Evolutionary conservation across 495 filamentous ascomycete species (phyloP).

Genomic region (Talaromyces stipitatus): DNA sequence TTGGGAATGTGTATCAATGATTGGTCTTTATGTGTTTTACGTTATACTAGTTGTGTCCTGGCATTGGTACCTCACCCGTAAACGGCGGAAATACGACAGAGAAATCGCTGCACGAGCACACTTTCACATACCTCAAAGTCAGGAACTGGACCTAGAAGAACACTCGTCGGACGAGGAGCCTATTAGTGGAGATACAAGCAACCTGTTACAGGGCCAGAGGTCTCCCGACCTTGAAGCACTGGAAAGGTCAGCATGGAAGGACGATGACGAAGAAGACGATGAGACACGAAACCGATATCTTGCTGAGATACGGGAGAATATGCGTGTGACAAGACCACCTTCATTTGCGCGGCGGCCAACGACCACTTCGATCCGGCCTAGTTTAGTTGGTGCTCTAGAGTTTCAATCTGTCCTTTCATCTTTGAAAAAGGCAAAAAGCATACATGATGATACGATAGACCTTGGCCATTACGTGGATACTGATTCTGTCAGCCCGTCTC

Average conservation of each 20-base stretch:
- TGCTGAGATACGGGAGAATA: slow-evolving; percentile 82
- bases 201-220: slow-evolving; percentile 42
- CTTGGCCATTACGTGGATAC: slow-evolving; percentile 68
- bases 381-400: slow-evolving; percentile 87
- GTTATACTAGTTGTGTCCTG: slow-evolving; percentile 81
- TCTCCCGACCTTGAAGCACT: slow-evolving; percentile 63
- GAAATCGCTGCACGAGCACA: slow-evolving; percentile 67
- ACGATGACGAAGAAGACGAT: slow-evolving; percentile 59
- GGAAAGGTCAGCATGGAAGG: slow-evolving; percentile 38
- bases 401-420: slow-evolving; percentile 84
- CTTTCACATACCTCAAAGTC: slow-evolving; percentile 58
- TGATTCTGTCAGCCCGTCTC: slow-evolving; percentile 22
- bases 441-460: slow-evolving; percentile 55
- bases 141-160: slow-evolving; percentile 61
- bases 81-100: slow-evolving; percentile 50
- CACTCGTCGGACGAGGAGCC: slow-evolving; percentile 68
- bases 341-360: slow-evolving; percentile 62
- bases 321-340: slow-evolving; percentile 72
- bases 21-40: slow-evolving; percentile 86
- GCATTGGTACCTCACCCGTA: slow-evolving; percentile 74
- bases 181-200: slow-evolving; percentile 43
- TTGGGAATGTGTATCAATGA: slow-evolving; percentile 89
- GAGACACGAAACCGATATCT: slow-evolving; percentile 63
- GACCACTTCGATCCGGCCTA: slow-evolving; percentile 78
- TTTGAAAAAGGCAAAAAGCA: slow-evolving; percentile 69